Evolutionary conservation across 139 green algal genomes (phyloP).

Genomic region (Chlorokybus atmophyticus): DNA sequence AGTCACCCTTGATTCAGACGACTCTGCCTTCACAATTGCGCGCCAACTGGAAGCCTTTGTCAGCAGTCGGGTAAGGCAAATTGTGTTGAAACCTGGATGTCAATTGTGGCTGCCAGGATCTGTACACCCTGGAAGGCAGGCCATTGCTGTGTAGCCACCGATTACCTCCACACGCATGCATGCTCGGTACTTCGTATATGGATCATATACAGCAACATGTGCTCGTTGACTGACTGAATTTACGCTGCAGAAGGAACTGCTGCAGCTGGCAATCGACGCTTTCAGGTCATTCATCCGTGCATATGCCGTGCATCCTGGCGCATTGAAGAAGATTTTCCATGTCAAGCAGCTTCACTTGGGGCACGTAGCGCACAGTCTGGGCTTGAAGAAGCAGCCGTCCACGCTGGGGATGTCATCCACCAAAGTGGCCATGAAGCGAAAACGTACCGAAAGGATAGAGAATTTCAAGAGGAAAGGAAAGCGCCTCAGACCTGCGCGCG

Average conservation of each 20-base stretch:
- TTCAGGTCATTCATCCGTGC: conserved; percentile 73
- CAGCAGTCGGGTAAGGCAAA: too few relatives aligned
- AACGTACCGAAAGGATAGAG: conserved; percentile 1
- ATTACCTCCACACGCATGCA: too few relatives aligned
- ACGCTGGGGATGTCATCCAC: conserved; percentile 12
- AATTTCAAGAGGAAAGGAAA: conserved; percentile 7
- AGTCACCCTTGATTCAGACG: too few relatives aligned
- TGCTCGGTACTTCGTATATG: too few relatives aligned
- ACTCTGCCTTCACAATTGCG: too few relatives aligned
- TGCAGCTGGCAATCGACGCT: conserved; percentile 35
- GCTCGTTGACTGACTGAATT: too few relatives aligned
- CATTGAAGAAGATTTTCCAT: conserved; percentile 68
- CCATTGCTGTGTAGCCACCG: too few relatives aligned
- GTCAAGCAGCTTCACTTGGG: conserved; percentile 79
- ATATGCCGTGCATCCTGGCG: conserved; percentile 59
- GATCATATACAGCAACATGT: too few relatives aligned
- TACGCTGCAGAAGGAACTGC: conserved; percentile 21
- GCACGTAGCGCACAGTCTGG: conserved; percentile 78
- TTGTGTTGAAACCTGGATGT: too few relatives aligned
- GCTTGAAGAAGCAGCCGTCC: conserved; percentile 45
- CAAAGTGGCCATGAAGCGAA: conserved; percentile 9
- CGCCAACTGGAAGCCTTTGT: too few relatives aligned
- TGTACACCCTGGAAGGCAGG: too few relatives aligned
- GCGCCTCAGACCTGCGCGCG: neutral
- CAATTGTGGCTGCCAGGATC: too few relatives aligned